A percentile compares a stretch with the other conserved stretches of the same genome.
Conservation (phyloP, 2,329 filamentous ascomycete genomes). For the Xylariomycetidae sp. region DNA sequence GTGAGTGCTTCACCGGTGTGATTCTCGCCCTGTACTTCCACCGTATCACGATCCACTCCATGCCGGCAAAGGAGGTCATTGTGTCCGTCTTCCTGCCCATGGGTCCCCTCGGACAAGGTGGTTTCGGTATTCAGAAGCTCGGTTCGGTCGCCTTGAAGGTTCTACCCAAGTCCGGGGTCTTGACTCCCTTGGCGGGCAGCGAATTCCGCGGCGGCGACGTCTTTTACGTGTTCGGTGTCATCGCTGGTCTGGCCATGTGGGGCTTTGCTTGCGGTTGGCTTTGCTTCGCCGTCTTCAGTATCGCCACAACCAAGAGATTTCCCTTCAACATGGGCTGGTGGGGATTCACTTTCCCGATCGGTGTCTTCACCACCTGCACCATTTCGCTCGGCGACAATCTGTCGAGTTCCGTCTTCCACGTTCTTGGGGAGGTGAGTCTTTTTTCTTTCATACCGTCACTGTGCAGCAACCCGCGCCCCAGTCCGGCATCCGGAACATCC, state of each 20-base stretch:
- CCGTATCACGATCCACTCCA: slow-evolving; percentile 58
- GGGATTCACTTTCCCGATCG: slow-evolving; percentile 33
- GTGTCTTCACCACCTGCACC: slow-evolving; percentile 35
- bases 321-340: slow-evolving; percentile 35
- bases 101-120: slow-evolving; percentile 56
- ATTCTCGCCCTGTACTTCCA: slow-evolving; percentile 54
- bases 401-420: neutral
- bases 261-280: slow-evolving; percentile 29
- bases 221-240: slow-evolving; percentile 47
- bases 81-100: slow-evolving; percentile 58
- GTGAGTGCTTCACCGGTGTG: slow-evolving; percentile 50
- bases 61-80: slow-evolving; percentile 60
- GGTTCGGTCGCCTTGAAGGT: slow-evolving; percentile 33
- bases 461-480: too few relatives aligned
- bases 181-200: slow-evolving; percentile 32
- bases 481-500: neutral
- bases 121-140: slow-evolving; percentile 42
- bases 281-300: slow-evolving; percentile 24
- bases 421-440: neutral
- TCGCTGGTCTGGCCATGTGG: slow-evolving; percentile 29
- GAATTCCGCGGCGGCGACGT: slow-evolving; percentile 34
- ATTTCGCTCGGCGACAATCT: slow-evolving; percentile 32
- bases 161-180: slow-evolving; percentile 28
- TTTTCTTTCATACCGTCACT: too few relatives aligned
- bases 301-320: slow-evolving; percentile 27